Base-by-base conservation (phyloP, 2,329 filamentous ascomycete species). In the Fusarium sp. region DNA sequence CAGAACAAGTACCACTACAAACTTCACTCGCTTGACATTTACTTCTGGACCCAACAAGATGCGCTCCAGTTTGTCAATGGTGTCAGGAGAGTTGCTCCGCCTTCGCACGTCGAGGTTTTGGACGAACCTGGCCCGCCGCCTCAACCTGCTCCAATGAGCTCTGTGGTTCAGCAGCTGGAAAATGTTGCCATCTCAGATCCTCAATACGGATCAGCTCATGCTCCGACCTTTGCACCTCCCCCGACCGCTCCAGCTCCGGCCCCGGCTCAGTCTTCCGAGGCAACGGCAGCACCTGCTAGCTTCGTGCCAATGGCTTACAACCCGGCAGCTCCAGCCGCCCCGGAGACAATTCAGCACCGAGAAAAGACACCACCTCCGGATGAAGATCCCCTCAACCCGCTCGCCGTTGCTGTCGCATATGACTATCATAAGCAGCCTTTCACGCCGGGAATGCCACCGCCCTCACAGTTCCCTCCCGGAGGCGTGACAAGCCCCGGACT, bases 341-440 rank as follows among this genome's bases (percentile, higher is more conserved):
- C 92, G 1, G 92, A 94, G 76, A 83, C 86, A 22, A 88, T 94
- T 51, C 83, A 85, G 20, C 87, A 92, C 76, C 86, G 92, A 47
- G 92, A 94, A 77, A 94, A 94, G 83, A 95, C 92, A 1, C 92
- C 92, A 3, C 92, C 92, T 6, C 90, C 90, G 5, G 86, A 89
- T 33, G 92, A 94, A 71, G 79, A 81, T 45, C 86, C 83, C 14
- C 80, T 83, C 4, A 86, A 89, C 69, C 88, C 87, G 5, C 78
- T 90, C 22, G 83, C 84, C 6, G 85, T 86, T 49, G 87, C 86
- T 14, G 82, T 90, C 4, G 83, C 82, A 24, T 82, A 86, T 48
- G 88, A 90, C 67, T 83, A 86, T 45, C 82, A 85, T 62, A 78
- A 81, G 69, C 75, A 85, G 22, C 83, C 84, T 11, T 88, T 87